Conservation (phyloP, 148 eudicot species). For the Vaccinium vitisidaea region DNA sequence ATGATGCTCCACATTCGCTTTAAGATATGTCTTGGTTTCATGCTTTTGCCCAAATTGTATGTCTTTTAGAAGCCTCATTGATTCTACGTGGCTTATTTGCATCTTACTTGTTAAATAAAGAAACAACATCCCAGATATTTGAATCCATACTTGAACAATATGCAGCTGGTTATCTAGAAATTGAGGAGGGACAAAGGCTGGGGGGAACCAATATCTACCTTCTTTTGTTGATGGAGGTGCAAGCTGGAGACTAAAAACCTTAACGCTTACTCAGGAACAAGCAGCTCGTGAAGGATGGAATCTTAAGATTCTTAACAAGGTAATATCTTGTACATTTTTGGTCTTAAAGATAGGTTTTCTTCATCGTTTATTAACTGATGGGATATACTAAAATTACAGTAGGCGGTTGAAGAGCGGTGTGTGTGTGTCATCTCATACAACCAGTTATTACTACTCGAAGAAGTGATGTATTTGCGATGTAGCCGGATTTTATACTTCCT, state of each 20-base stretch:
- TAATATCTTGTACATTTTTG: slow-evolving; percentile 6
- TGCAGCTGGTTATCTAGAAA: slow-evolving; percentile 80
- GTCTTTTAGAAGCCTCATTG: not conserved
- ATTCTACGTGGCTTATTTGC: not conserved
- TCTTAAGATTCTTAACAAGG: slow-evolving; percentile 75
- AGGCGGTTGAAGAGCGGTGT: too few species aligned
- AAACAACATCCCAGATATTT: slow-evolving; percentile 58
- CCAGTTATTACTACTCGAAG: too few species aligned
- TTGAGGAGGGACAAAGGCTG: slow-evolving; percentile 40
- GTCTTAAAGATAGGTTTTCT: too few species aligned
- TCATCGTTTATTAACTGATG: too few species aligned
- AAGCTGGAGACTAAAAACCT: slow-evolving; percentile 93
- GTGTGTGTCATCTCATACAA: too few species aligned
- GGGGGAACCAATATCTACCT: slow-evolving; percentile 41
- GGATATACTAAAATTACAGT: too few species aligned
- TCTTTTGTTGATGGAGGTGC: slow-evolving; percentile 91
- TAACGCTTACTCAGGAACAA: slow-evolving; percentile 87
- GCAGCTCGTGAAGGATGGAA: slow-evolving; percentile 80
- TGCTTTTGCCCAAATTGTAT: too few species aligned
- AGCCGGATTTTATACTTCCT: too few species aligned
- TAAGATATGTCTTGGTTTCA: too few species aligned
- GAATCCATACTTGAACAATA: slow-evolving; percentile 65
- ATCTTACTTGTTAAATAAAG: slow-evolving; percentile 25
- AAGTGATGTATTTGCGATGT: too few species aligned
- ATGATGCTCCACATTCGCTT: too few species aligned